Conservation (phyloP, 1,139 yeast species). For the Hansenula lynferdii region DNA sequence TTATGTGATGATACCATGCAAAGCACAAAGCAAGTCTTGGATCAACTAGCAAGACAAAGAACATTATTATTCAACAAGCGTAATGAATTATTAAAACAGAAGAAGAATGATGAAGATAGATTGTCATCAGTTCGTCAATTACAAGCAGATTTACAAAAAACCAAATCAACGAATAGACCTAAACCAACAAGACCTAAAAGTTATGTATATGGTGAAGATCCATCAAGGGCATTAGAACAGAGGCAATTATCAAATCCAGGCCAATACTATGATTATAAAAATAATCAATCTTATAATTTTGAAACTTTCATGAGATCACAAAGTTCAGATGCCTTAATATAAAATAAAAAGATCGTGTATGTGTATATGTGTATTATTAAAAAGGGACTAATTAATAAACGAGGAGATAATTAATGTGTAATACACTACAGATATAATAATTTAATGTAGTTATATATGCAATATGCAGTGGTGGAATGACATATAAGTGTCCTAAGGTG, state of each 20-base stretch:
- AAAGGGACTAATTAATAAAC: not conserved
- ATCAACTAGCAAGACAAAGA: slow-evolving; percentile 19
- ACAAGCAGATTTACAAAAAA: slow-evolving; percentile 7
- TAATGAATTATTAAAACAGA: slow-evolving; percentile 9
- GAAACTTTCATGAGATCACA: slow-evolving; percentile 10
- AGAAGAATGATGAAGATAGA: slow-evolving; percentile 9
- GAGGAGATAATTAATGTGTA: not conserved
- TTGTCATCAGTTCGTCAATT: slow-evolving; percentile 8
- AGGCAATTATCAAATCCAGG: not conserved
- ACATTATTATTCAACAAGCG: slow-evolving; percentile 15
- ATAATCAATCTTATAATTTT: slow-evolving; percentile 12
- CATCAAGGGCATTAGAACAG: not conserved
- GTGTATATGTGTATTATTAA: not conserved
- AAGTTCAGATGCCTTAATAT: slow-evolving; percentile 2
- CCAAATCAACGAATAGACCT: slow-evolving; percentile 3
- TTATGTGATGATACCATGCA: slow-evolving; percentile 22
- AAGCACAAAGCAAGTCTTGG: slow-evolving; percentile 15
- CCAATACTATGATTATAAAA: slow-evolving; percentile 15
- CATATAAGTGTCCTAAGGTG: slow-evolving; percentile 6
- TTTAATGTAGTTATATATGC: not conserved
- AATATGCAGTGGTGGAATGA: not conserved
- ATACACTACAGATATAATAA: no score
- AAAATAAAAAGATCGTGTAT: not conserved
- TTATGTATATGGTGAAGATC: slow-evolving; percentile 1
- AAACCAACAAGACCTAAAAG: slow-evolving; percentile 2